phyloP scores from a whole-genome alignment of 495 filamentous ascomycete species.

The Penicillium coprophilum region DNA sequence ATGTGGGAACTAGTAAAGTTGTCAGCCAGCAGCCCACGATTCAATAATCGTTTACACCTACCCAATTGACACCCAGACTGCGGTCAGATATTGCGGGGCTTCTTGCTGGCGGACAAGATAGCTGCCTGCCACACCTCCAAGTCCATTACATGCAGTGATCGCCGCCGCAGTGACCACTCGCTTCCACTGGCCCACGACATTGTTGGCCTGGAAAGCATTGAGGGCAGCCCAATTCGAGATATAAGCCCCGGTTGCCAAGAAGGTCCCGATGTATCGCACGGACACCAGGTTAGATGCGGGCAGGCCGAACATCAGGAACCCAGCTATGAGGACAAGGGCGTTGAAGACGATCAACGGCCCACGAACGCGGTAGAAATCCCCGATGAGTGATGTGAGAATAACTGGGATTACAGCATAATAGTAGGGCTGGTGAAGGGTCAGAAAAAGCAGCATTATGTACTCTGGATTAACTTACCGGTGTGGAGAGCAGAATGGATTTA shows the following conservation, averaged over 20 bases:
- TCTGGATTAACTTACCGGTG: constrained; percentile 45
- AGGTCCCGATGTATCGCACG: constrained; percentile 71
- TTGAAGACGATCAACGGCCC: constrained; percentile 75
- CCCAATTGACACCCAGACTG: constrained; percentile 15
- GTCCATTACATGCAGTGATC: constrained; percentile 68
- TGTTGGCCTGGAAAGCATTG: constrained; percentile 70
- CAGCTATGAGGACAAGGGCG: constrained; percentile 64
- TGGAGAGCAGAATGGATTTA: constrained; percentile 67
- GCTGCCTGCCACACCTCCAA: constrained; percentile 73
- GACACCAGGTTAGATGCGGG: constrained; percentile 55
- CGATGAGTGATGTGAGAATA: constrained; percentile 64
- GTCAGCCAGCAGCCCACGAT: constrained; percentile 25
- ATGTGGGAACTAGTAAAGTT: constrained; percentile 53
- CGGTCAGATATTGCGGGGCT: constrained; percentile 47
- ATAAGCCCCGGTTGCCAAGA: constrained; percentile 75
- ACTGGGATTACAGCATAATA: constrained; percentile 74
- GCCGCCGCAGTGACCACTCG: constrained; percentile 67
- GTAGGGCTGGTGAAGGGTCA: constrained; percentile 51
- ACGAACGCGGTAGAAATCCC: constrained; percentile 63
- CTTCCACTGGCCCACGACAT: constrained; percentile 76
- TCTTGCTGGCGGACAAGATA: constrained; percentile 69
- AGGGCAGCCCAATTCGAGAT: constrained; percentile 79
- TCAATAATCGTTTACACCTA: neutral
- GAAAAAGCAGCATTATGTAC: neutral
- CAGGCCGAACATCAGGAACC: constrained; percentile 75